Base-by-base conservation (phyloP, 305 asterid species). In the Rubia balearica region DNA sequence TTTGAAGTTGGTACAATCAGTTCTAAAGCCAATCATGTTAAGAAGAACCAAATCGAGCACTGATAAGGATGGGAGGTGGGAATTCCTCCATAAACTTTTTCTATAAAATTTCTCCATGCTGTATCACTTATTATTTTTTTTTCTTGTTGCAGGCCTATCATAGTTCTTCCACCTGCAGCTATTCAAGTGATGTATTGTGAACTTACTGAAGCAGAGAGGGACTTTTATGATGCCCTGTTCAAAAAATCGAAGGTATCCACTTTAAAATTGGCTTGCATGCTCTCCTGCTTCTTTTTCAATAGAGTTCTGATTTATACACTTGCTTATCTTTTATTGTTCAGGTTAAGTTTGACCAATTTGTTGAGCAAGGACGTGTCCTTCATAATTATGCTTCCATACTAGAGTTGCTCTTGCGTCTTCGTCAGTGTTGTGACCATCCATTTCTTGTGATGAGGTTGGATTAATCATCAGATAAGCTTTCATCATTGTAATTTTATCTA, bases 341-440 rank as follows among this genome's bases (percentile, higher is more conserved):
- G 98, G 96, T 94, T 79, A 91, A 91, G 80, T 94, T 94, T 76
- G 86, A 91, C 75, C 91, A 91, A 75, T 94, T 89, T 88, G 96
- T 94, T 73, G 98, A 89, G 91, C 98, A 94, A 87, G 99, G 99
- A 27, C 90, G 95, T 76, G 95, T 91, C 81, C 98, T 94, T 76
- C 99, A 91, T 74, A 94, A 94, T 83, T 94, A 91, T 74, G 99
- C 99, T 83, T 94, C 99, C 69, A 94, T 94, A 68, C 75, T 94
- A 86, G 99, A 94, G 81, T 84, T 94, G 79, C 97, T 94, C 63
- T 85, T 94, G 78, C 98, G 99, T 24, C 99, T 94, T 85, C 98
- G 99, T 72, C 99, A 94, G 81, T 94, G 99, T 77, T 94, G 99
- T 80, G 96, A 94, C 78, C 99, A 94, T 73, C 99, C 99, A 60